Percentiles rank a stretch among this genome's conserved stretches.
phyloP scores from a whole-genome alignment of 208 protist species.

The Trypanosoma boissoni region DNA sequence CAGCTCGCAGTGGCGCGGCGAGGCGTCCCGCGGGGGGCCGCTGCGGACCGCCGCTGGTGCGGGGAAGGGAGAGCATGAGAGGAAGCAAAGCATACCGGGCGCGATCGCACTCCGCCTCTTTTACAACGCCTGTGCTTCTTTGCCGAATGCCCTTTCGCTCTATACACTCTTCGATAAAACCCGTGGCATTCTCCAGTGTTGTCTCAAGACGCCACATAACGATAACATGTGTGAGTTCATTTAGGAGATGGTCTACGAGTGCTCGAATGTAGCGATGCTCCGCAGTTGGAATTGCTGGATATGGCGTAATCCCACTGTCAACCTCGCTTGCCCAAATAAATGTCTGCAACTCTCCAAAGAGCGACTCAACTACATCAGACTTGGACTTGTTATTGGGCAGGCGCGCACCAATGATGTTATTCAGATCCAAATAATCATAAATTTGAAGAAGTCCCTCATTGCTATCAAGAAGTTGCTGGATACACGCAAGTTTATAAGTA shows the following conservation, averaged over 20 bases:
- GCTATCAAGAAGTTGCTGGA: slow-evolving; percentile 71
- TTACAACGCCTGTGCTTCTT: background rate
- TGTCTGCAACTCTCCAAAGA: slow-evolving; percentile 81
- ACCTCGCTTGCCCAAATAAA: slow-evolving; percentile 67
- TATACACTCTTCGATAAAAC: slow-evolving; percentile 22
- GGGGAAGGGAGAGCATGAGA: slow-evolving; percentile 25
- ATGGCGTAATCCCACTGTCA: slow-evolving; percentile 20
- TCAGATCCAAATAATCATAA: slow-evolving; percentile 77
- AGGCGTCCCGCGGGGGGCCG: slow-evolving; percentile 4
- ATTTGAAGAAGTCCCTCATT: slow-evolving; percentile 74
- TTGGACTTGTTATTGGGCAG: slow-evolving; percentile 81
- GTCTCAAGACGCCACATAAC: slow-evolving; percentile 70
- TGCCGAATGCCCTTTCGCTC: background rate
- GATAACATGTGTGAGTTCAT: slow-evolving; percentile 79
- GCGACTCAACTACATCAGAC: slow-evolving; percentile 75
- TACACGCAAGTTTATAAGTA: slow-evolving; percentile 18
- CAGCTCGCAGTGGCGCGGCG: background rate
- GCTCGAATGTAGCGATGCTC: slow-evolving; percentile 46
- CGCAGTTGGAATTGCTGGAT: slow-evolving; percentile 23
- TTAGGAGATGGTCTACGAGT: slow-evolving; percentile 58
- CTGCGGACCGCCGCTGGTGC: background rate
- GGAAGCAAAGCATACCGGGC: slow-evolving; percentile 36
- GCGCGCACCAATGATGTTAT: slow-evolving; percentile 42
- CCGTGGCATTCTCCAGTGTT: slow-evolving; percentile 41
- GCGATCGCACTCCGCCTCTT: slow-evolving; percentile 26